These are phyloP conservation scores for Ophiosphaerella narmari DNA, from an alignment of 2,329 filamentous ascomycete species.

Conservation along the genomic window DNA sequence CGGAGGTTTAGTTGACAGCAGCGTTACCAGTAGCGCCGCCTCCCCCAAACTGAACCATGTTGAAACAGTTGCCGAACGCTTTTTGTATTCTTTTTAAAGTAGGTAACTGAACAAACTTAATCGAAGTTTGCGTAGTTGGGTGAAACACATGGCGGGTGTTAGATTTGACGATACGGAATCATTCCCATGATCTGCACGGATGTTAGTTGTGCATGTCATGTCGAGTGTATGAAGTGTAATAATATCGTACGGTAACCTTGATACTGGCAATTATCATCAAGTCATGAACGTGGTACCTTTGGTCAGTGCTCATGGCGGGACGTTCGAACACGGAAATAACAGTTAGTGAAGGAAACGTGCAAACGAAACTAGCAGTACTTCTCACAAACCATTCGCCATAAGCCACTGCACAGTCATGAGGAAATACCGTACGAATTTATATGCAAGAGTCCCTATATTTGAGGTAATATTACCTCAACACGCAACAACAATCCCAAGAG, in stretches of 20 bases:
- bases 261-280: too few species aligned
- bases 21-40: neutral
- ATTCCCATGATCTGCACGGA: neutral
- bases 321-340: too few species aligned
- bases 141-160: too few species aligned
- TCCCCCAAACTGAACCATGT: neutral
- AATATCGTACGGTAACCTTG: neutral
- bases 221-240: neutral
- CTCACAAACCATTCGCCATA: neutral
- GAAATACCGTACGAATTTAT: neutral
- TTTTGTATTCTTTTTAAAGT: neutral
- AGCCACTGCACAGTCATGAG: neutral
- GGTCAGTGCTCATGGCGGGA: too few species aligned
- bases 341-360: too few species aligned
- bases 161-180: too few species aligned
- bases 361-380: neutral
- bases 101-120: neutral
- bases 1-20: neutral
- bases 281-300: too few species aligned
- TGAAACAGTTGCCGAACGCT: conserved; percentile 1
- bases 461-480: neutral
- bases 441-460: neutral
- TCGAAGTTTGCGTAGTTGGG: neutral
- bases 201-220: neutral
- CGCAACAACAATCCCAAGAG: neutral